phyloP scores from a whole-genome alignment of 2,329 filamentous ascomycete species.

The Colletotrichum zoysiae region DNA sequence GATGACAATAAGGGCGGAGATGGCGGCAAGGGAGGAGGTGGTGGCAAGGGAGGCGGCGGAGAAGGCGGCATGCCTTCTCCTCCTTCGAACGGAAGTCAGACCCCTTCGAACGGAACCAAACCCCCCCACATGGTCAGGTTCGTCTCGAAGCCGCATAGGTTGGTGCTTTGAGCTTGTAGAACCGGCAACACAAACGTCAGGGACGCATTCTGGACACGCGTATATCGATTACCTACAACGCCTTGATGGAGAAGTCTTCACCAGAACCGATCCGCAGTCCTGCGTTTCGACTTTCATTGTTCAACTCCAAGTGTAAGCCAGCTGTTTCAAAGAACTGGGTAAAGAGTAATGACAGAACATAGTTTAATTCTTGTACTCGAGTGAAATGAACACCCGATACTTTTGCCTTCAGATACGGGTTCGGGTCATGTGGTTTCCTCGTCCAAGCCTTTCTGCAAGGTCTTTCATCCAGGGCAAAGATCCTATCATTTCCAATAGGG shows the following conservation, averaged over 20 bases:
- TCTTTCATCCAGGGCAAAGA: neutral
- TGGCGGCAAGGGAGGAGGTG: neutral
- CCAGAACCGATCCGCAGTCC: neutral
- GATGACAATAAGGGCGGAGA: neutral
- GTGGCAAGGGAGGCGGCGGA: neutral
- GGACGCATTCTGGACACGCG: neutral
- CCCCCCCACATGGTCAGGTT: neutral
- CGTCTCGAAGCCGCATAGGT: neutral
- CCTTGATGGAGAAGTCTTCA: neutral
- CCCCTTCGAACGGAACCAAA: neutral
- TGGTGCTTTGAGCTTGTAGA: neutral
- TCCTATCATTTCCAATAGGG: neutral
- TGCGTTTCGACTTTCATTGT: too few species aligned
- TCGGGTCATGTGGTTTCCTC: neutral
- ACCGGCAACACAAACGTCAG: neutral
- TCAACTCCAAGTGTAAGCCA: neutral
- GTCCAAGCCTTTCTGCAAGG: neutral
- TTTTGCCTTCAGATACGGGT: neutral
- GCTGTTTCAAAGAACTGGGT: neutral
- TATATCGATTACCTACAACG: neutral
- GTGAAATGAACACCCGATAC: neutral
- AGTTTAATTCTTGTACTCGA: neutral
- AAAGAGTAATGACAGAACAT: neutral
- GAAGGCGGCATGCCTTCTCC: slow-evolving; percentile 3
- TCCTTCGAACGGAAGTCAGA: neutral